phyloP scores from a whole-genome alignment of 805 yeast genomes.

The Ogataea pilisensis region DNA sequence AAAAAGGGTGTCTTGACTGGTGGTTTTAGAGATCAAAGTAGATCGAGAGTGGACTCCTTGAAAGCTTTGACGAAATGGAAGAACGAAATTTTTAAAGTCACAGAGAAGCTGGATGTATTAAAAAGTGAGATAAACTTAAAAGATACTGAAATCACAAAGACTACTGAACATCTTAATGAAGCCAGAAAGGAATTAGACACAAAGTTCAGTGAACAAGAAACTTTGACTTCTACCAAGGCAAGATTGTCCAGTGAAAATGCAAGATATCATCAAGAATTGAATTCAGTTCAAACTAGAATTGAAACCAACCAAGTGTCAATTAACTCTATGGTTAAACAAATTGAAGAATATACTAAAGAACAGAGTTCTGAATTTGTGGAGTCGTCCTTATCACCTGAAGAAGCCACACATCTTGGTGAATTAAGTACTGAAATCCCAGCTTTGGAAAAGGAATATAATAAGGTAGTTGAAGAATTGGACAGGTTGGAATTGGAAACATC shows the following conservation, averaged over 20 bases:
- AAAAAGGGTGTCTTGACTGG: constrained; percentile 83
- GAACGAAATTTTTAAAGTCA: constrained; percentile 40
- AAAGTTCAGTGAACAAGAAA: constrained; percentile 38
- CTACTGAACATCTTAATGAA: constrained; percentile 40
- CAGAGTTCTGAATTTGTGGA: constrained; percentile 49
- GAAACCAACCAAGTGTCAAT: constrained; percentile 33
- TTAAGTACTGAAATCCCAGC: constrained; percentile 35
- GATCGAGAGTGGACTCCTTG: constrained; percentile 68
- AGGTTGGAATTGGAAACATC: constrained; percentile 45
- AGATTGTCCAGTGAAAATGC: constrained; percentile 38
- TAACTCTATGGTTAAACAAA: constrained; percentile 35
- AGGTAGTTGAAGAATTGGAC: constrained; percentile 36
- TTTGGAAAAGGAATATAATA: constrained; percentile 38
- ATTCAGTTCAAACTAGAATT: constrained; percentile 32
- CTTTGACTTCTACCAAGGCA: constrained; percentile 39
- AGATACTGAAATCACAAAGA: constrained; percentile 49
- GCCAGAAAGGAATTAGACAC: constrained; percentile 41
- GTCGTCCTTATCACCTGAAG: constrained; percentile 43
- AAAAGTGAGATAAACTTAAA: constrained; percentile 35
- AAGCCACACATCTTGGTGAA: constrained; percentile 37
- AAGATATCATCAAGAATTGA: constrained; percentile 41
- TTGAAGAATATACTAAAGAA: constrained; percentile 46
- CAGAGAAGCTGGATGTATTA: constrained; percentile 37
- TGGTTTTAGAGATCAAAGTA: constrained; percentile 71
- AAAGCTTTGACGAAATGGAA: constrained; percentile 51